Conservation (phyloP, 2,329 filamentous ascomycete species). For the Neodidymelliopsis sp. region DNA sequence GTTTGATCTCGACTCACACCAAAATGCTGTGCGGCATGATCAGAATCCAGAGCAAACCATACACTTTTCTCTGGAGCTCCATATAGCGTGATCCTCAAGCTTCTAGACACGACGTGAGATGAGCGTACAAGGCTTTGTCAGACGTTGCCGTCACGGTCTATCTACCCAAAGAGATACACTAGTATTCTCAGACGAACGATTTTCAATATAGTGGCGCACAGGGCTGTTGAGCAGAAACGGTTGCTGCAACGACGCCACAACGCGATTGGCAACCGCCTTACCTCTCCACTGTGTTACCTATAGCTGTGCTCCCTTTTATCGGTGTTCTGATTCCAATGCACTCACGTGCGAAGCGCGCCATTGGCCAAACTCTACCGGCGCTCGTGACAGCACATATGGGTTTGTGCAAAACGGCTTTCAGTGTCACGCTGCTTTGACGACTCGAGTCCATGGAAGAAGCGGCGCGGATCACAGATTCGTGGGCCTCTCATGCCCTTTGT, state of each 20-base stretch:
- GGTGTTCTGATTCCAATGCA: constrained; percentile 8
- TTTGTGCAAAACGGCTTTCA: neutral
- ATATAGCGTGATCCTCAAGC: constrained; percentile 1
- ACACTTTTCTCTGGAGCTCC: neutral
- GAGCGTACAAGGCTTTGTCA: constrained; percentile 10
- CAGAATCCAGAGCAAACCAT: constrained; percentile 1
- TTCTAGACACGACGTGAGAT: constrained; percentile 10
- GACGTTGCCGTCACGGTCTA: neutral
- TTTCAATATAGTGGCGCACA: constrained; percentile 21
- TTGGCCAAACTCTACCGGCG: constrained; percentile 2
- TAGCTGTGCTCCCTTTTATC: constrained; percentile 8
- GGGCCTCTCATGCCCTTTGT: neutral
- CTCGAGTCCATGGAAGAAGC: neutral
- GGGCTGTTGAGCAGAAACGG: constrained; percentile 7
- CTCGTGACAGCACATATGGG: neutral
- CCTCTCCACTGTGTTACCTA: constrained; percentile 4
- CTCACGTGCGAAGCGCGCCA: constrained; percentile 1
- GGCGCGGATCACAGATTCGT: neutral
- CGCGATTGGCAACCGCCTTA: constrained; percentile 16
- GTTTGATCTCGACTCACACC: neutral
- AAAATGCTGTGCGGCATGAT: neutral
- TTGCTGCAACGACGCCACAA: constrained; percentile 20
- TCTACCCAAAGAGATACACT: neutral
- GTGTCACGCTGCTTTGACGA: constrained; percentile 7
- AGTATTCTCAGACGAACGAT: constrained; percentile 7